Base-by-base conservation (phyloP, 352 stramenopile species). In the Stephanocyclus meneghinianus region DNA sequence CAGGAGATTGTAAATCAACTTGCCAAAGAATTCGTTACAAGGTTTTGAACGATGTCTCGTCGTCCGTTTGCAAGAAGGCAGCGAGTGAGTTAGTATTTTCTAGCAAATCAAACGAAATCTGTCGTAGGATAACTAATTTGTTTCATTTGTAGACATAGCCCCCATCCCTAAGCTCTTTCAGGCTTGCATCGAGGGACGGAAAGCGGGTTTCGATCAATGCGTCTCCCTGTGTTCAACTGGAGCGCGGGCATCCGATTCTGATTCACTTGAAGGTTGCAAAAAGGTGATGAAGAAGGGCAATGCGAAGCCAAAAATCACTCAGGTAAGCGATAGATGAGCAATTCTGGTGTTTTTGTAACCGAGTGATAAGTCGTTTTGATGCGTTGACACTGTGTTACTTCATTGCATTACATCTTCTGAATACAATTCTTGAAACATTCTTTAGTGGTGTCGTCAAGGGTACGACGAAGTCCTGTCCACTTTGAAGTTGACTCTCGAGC, bases 121-220 rank as follows among this genome's bases (percentile, higher is more conserved):
- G 29, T 13, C 10, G 21, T 11, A 30, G 6, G 5, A 44, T 40
- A 8, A 40, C 35, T 40, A 40, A 40, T 40, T 0, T 40, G 35
- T 2, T 40, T 16, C 51, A 29, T 35, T 40, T 26, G 29, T 40
- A 66, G 75, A 69, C 2, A 42, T 70, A 30, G 11, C 11, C 35
- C 51, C 71, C 1, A 40, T 64, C 21, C 71, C 64, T 1, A 76
- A 72, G 11, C 9, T 84, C 1, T 84, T 80, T 57, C 47, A 77
- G n/a, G 18, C 50, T 32, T 84, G 77, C 21, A 63, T 80, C 6
- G 64, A 80, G 6, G 77, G 71, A 21, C 59, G 59, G 15, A 80
- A 80, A 32, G 69, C 73, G 29, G 77, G 44, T 13, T 84, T 74
- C 30, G 65, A 80, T 48, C 50, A 80, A 1, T 84, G 77, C 9